Evolutionary conservation across 192 early-diverging fungal species (phyloP).

Genomic region (Coemansia sp.): DNA sequence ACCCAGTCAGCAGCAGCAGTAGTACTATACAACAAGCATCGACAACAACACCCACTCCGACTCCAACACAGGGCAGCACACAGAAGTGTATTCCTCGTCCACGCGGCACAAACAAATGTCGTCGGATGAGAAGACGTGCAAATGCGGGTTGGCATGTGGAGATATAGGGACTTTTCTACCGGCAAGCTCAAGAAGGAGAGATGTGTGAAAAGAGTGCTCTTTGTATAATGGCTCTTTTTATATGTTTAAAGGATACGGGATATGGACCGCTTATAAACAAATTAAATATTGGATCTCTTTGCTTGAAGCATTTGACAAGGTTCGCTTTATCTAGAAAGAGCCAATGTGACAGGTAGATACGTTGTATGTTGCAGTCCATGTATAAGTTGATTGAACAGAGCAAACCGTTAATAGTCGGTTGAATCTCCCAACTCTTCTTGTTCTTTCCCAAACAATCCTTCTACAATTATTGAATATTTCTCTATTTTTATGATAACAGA

Average conservation of each 20-base stretch:
- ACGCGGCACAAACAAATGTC: neutral
- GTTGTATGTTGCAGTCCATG: neutral
- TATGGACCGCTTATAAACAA: too few relatives aligned
- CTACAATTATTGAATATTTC: neutral
- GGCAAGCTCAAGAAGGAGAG: too few relatives aligned
- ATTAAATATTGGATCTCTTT: too few relatives aligned
- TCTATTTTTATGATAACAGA: neutral
- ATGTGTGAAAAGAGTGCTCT: too few relatives aligned
- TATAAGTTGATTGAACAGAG: conserved; percentile 1
- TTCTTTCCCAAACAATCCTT: too few relatives aligned
- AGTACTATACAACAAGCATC: neutral
- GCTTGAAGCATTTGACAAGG: neutral
- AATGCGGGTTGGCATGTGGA: neutral
- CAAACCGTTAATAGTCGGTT: too few relatives aligned
- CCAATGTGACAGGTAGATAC: neutral
- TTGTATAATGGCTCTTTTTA: neutral
- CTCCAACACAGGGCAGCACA: neutral
- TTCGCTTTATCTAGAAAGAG: neutral
- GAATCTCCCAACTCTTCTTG: too few relatives aligned
- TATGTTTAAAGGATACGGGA: neutral
- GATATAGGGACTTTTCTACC: too few relatives aligned
- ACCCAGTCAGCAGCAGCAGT: neutral
- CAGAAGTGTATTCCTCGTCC: neutral
- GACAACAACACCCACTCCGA: neutral
- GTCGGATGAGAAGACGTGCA: neutral